Percentiles rank a stretch among this genome's conserved stretches.
Evolutionary conservation across 1,284 basidiomycete genomes (phyloP).

Genomic region (Meira nashicola): DNA sequence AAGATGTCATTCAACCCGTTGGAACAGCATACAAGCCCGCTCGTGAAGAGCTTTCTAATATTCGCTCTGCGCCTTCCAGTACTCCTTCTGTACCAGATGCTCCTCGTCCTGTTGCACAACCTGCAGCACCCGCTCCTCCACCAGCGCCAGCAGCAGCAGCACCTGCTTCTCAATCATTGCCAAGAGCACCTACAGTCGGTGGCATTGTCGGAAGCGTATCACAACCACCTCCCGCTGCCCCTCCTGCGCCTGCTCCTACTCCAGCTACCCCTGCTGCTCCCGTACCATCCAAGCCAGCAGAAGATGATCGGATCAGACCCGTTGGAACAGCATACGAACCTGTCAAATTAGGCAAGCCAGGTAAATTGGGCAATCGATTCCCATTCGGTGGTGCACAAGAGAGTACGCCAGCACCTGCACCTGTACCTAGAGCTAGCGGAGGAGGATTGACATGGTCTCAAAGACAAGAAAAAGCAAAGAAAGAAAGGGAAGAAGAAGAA

Average conservation of each 20-base stretch:
- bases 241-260: not conserved
- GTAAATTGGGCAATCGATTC: slow-evolving; percentile 47
- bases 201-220: slow-evolving; percentile 7
- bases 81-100: slow-evolving; percentile 12
- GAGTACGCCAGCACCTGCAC: slow-evolving; percentile 21
- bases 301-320: slow-evolving; percentile 47
- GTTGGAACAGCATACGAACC: slow-evolving; percentile 50
- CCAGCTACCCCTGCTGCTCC: not conserved
- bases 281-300: slow-evolving; percentile 17
- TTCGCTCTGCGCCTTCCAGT: slow-evolving; percentile 8
- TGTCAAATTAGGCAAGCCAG: slow-evolving; percentile 45
- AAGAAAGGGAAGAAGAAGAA: slow-evolving; percentile 44
- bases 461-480: slow-evolving; percentile 43
- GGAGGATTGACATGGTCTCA: slow-evolving; percentile 51
- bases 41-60: slow-evolving; percentile 38
- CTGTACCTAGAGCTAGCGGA: slow-evolving; percentile 19
- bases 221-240: not conserved
- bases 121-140: slow-evolving; percentile 19
- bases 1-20: slow-evolving; percentile 42
- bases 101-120: slow-evolving; percentile 22
- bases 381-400: slow-evolving; percentile 32
- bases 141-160: slow-evolving; percentile 16
- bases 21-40: slow-evolving; percentile 42
- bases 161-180: not conserved
- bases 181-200: slow-evolving; percentile 5